These are phyloP conservation scores for Vigna mungo DNA, from an alignment of 306 rosid species.

Conservation along the genomic window DNA sequence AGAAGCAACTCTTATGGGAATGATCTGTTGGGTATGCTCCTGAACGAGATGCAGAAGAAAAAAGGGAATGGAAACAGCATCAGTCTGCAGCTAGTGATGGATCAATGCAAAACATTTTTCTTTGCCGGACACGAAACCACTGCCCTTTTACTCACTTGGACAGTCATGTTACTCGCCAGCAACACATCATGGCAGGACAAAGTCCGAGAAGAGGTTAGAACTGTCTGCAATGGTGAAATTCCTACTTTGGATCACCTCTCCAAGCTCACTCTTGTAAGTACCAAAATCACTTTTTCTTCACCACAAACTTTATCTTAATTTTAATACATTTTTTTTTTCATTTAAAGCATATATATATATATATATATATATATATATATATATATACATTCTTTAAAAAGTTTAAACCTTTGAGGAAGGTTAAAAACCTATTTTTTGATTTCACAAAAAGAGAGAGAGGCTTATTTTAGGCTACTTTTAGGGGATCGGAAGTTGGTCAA, in stretches of 20 bases:
- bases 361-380: no score
- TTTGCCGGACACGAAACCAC: slow-evolving; percentile 98
- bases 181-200: slow-evolving; percentile 82
- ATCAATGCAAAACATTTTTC: slow-evolving; percentile 97
- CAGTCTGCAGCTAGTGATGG: slow-evolving; percentile 79
- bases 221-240: slow-evolving; percentile 60
- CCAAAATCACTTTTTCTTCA: neutral
- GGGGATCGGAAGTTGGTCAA: slow-evolving; percentile 25
- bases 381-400: neutral
- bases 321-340: no score
- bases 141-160: slow-evolving; percentile 91
- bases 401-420: neutral
- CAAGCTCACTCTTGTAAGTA: slow-evolving; percentile 70
- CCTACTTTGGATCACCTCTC: slow-evolving; percentile 80
- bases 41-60: slow-evolving; percentile 78
- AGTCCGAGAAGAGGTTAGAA: slow-evolving; percentile 67
- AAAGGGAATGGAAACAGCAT: slow-evolving; percentile 63
- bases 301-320: no score
- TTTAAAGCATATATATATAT: no score
- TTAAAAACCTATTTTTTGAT: neutral
- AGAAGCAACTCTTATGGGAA: slow-evolving; percentile 80
- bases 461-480: neutral
- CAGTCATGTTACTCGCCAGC: slow-evolving; percentile 82
- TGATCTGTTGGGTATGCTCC: slow-evolving; percentile 80
- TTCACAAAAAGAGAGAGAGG: neutral